Conservation (phyloP, 2,329 filamentous ascomycete genomes). For the Fusarium marasasianum region DNA sequence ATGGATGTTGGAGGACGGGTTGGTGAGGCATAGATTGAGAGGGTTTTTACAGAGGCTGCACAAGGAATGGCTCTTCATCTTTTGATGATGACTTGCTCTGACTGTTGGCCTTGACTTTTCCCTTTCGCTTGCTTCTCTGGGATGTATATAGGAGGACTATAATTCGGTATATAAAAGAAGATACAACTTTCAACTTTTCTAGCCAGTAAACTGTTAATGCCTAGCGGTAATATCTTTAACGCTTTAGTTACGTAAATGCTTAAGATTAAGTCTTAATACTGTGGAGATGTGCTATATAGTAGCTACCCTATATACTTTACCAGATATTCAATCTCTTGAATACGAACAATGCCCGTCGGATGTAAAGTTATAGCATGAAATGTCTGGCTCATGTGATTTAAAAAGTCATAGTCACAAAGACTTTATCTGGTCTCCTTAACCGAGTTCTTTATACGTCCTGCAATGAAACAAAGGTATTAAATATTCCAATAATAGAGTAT, state of each 20-base stretch:
- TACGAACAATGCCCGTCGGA: not conserved
- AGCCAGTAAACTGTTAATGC: too few relatives aligned
- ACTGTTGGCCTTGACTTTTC: not conserved
- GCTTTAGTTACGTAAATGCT: too few relatives aligned
- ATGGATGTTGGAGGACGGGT: not conserved
- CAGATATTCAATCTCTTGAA: too few relatives aligned
- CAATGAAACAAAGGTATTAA: too few relatives aligned
- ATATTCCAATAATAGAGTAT: accelerated
- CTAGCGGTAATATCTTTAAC: too few relatives aligned
- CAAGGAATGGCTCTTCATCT: accelerated
- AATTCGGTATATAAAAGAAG: too few relatives aligned
- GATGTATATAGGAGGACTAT: not conserved
- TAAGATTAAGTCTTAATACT: too few relatives aligned
- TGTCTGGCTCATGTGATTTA: not conserved
- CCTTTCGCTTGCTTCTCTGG: not conserved
- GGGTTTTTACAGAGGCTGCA: not conserved
- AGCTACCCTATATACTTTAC: not conserved
- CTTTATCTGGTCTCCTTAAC: not conserved
- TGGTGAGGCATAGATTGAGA: too few relatives aligned
- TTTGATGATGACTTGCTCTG: not conserved
- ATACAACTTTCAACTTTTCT: not conserved
- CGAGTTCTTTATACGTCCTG: too few relatives aligned
- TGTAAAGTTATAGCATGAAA: accelerated
- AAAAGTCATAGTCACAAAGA: not conserved
- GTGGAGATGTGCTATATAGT: not conserved